Conservation (phyloP, 257 asterid species). For the Ophiorrhiza pumila region DNA sequence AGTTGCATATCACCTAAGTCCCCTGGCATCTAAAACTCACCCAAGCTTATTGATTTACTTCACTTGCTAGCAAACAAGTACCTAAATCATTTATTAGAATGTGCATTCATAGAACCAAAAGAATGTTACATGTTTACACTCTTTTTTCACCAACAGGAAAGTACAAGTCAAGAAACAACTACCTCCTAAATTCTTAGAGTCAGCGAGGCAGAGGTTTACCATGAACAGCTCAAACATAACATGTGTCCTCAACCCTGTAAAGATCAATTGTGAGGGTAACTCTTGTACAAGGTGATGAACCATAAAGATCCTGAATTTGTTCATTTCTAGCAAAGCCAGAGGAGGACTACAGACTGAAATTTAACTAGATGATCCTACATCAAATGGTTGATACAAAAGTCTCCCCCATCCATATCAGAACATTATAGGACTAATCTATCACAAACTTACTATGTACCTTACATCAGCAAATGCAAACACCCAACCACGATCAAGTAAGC, state of each 20-base stretch:
- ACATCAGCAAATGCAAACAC: slow-evolving; percentile 89
- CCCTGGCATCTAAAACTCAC: background rate
- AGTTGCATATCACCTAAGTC: background rate
- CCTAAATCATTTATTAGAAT: background rate
- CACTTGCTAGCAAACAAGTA: background rate
- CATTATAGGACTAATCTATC: background rate
- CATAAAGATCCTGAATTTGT: background rate
- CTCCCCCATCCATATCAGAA: background rate
- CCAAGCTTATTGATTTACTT: background rate
- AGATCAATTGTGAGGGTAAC: background rate
- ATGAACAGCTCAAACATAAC: background rate
- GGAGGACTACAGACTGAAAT: background rate
- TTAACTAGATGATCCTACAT: background rate
- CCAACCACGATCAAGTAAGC: slow-evolving; percentile 96
- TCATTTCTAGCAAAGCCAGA: background rate
- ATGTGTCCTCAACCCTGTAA: background rate
- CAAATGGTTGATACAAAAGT: background rate
- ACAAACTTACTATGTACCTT: slow-evolving; percentile 44
- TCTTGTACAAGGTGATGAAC: background rate
- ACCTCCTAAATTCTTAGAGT: background rate
- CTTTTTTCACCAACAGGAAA: background rate
- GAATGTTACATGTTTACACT: background rate
- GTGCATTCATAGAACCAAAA: background rate
- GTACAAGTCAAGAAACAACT: no score
- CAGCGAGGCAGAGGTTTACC: background rate